Conservation (phyloP, 116 monocot species). For the Posidonia oceanica region DNA sequence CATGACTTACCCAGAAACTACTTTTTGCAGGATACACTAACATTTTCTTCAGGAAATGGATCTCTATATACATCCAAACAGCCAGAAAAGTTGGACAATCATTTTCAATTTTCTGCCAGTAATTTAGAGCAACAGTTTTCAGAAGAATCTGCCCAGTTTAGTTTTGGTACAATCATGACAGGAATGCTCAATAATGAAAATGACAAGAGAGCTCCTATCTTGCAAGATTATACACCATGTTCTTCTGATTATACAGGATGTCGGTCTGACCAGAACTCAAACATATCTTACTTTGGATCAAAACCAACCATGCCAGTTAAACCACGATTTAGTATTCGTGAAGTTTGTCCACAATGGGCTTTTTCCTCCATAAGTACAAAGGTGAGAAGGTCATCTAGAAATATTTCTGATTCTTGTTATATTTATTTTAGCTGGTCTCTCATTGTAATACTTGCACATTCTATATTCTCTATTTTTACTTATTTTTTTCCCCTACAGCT, state of each 20-base stretch:
- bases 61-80: slow-evolving; percentile 12
- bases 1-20: neutral
- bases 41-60: slow-evolving; percentile 2
- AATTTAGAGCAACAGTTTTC: slow-evolving; percentile 22
- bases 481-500: neutral
- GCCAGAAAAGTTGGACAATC: slow-evolving; percentile 1
- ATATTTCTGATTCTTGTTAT: neutral
- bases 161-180: slow-evolving; percentile 8
- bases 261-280: slow-evolving; percentile 35
- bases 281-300: slow-evolving; percentile 12
- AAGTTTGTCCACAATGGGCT: slow-evolving; percentile 91
- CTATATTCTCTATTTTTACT: neutral
- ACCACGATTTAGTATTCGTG: slow-evolving; percentile 56
- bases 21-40: slow-evolving; percentile 9
- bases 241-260: slow-evolving; percentile 14
- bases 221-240: slow-evolving; percentile 14
- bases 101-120: slow-evolving; percentile 6
- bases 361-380: slow-evolving; percentile 62
- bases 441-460: neutral
- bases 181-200: slow-evolving; percentile 16
- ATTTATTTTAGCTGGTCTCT: neutral
- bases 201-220: slow-evolving; percentile 16
- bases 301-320: slow-evolving; percentile 40
- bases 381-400: slow-evolving; percentile 20
- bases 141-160: neutral